Evolutionary conservation across 441 rosid species (phyloP), one percentile per base, ranked within the genome.

Genomic region (Populus hybrid): DNA sequence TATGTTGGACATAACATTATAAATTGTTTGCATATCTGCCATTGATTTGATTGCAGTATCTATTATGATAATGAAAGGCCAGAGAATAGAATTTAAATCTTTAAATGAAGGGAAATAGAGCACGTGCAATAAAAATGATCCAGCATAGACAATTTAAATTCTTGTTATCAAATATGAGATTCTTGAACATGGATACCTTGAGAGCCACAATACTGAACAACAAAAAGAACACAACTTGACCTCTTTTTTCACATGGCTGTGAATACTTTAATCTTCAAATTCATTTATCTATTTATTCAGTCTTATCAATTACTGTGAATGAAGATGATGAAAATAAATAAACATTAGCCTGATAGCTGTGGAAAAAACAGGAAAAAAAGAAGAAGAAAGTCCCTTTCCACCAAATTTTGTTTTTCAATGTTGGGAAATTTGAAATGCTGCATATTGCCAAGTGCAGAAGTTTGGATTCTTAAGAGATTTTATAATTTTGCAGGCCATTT

Each of bases 401-500:
- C 24, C 26, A 8, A 8, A 6, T n/a, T 0, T n/a, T 59, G 11
- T n/a, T n/a, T n/a, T 59, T n/a, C 26, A n/a, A 59, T 3, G 26
- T 9, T 59, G 24, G 24, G 65, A n/a, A n/a, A 59, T 59, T 59
- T 21, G 11, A 8, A 59, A 59, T 59, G 65, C 26, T n/a, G 65
- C 6, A 9, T 59, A 59, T 59, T n/a, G 26, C 10, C 65, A 59
- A 59, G 24, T 59, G 65, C 65, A 59, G 65, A 59, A 59, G 24
- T 59, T 7, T 59, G 64, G 64, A 20, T 9, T 59, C 65, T 8
- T 7, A 8, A 59, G 5, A 59, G 26, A 59, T 59, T 59, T 59
- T 59, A n/a, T 36, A 10, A 67, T 57, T 70, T 76, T 80, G 78
- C 85, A 87, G 87, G 89, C 6, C 89, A 87, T 78, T 87, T 86